Conservation (phyloP, 768 basidiomycete genomes). For the Tephrocybe sp. region DNA sequence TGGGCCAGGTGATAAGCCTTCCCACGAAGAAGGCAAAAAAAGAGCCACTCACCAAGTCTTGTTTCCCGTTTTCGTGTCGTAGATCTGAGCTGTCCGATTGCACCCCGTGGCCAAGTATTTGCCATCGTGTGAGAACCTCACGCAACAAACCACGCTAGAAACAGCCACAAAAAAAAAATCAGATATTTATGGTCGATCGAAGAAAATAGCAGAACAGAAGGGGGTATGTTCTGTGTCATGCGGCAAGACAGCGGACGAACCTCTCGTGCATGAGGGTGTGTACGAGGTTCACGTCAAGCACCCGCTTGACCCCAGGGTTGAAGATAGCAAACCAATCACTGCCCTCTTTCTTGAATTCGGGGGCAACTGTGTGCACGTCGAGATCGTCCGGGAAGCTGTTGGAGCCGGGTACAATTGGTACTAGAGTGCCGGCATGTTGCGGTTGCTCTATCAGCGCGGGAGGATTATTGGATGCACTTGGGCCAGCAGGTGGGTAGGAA, state of each 20-base stretch:
- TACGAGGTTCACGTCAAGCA: constrained; percentile 75
- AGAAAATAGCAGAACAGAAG: constrained; percentile 2
- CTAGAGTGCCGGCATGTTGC: constrained; percentile 15
- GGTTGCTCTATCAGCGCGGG: constrained; percentile 13
- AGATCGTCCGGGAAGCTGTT: constrained; percentile 48
- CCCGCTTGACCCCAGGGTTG: constrained; percentile 77
- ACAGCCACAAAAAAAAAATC: background rate
- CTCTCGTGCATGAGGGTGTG: constrained; percentile 92
- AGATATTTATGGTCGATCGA: background rate
- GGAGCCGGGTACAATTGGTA: constrained; percentile 18
- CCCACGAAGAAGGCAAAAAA: constrained; percentile 6
- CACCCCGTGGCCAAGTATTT: constrained; percentile 94
- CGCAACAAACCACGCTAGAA: constrained; percentile 75
- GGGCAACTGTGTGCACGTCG: constrained; percentile 37
- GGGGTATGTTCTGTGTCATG: background rate
- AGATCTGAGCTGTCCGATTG: constrained; percentile 94
- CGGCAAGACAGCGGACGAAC: constrained; percentile 36
- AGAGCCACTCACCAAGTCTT: constrained; percentile 71
- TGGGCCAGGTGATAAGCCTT: constrained; percentile 6
- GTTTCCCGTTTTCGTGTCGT: constrained; percentile 84
- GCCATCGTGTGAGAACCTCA: constrained; percentile 92
- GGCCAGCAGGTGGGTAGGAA: constrained; percentile 14
- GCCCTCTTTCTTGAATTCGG: constrained; percentile 71
- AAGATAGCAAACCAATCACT: constrained; percentile 89
- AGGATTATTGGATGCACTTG: constrained; percentile 10